A percentile compares a stretch with the other conserved stretches of the same genome.
phyloP scores from a whole-genome alignment of 495 filamentous ascomycete genomes.

The Cercophora sp. region DNA sequence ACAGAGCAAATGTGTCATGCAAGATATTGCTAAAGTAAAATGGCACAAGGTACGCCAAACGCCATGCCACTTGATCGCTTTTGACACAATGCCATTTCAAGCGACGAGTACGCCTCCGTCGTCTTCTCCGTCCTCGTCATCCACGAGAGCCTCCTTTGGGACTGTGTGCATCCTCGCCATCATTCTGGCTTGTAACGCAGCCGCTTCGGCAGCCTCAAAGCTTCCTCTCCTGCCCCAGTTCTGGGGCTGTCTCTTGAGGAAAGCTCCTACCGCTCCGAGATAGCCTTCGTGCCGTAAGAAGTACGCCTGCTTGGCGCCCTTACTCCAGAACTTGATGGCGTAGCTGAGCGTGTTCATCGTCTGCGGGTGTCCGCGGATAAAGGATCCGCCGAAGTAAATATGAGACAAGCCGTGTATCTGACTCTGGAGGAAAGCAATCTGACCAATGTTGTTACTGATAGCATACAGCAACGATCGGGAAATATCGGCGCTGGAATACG shows the following conservation, averaged over 20 bases:
- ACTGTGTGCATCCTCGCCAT: not conserved
- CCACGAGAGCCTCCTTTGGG: not conserved
- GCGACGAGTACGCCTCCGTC: not conserved
- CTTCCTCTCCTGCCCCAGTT: slow-evolving; percentile 91
- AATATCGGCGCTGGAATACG: slow-evolving; percentile 48
- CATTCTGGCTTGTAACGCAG: slow-evolving; percentile 10
- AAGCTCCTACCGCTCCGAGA: slow-evolving; percentile 92
- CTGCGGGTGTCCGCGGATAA: slow-evolving; percentile 92
- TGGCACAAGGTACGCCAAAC: not conserved
- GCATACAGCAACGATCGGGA: slow-evolving; percentile 72
- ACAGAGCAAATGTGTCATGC: not conserved
- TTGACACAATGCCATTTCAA: not conserved
- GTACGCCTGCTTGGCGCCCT: slow-evolving; percentile 90
- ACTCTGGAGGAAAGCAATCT: slow-evolving; percentile 92
- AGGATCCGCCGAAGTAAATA: slow-evolving; percentile 96
- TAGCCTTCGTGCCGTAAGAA: slow-evolving; percentile 96
- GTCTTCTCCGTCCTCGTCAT: not conserved
- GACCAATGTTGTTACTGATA: slow-evolving; percentile 91
- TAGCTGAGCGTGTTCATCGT: slow-evolving; percentile 96
- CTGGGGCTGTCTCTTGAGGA: slow-evolving; percentile 80
- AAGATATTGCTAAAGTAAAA: not conserved
- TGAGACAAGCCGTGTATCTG: slow-evolving; percentile 85
- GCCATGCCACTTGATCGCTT: slow-evolving; percentile 1
- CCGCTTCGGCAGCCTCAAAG: slow-evolving; percentile 42
- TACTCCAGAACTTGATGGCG: slow-evolving; percentile 95